Base-by-base conservation (phyloP, 495 filamentous ascomycete genomes). In the Tuber melanosporum region DNA sequence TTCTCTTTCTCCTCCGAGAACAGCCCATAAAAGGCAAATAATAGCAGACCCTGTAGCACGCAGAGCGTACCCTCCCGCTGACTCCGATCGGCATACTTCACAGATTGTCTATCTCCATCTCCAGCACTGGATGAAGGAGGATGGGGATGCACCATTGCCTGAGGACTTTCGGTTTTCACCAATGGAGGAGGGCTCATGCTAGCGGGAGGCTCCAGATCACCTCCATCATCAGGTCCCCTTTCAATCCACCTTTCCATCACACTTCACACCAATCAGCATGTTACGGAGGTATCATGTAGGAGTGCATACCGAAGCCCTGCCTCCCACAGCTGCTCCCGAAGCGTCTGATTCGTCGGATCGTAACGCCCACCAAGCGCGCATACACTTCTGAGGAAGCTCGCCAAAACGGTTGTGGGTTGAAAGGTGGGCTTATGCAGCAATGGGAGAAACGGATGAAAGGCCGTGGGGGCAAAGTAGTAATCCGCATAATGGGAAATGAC, bases 181-280 rank as follows among this genome's bases (percentile, higher is more conserved):
- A 43, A 73, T 10, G 42, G 44, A 26, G 57, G 57, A 66, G 57
- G 57, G 57, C 57, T 66, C 57, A 36, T 66, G 57, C 15, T 36
- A 66, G 26, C 4, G 26, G 57, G 57, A 17, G 57, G 57, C 14
- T 66, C 57, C 14, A 36, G 26, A 17, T 66, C 57, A 66, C 26
- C 57, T 66, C 57, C 69, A 32, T 82, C 79, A 26, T 49, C 80
- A 3, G 76, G 79, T 0, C 80, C 80, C 42, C 74, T 82, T 44
- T 82, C 80, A 72, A 82, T 82, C 80, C 80, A 82, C 57, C 79
- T 76, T 74, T 82, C 80, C 74, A 82, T 82, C 26, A 82, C 80
- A 44, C 76, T 82, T 26, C 44, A 79, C 22, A 49, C 36, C 6
- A 39, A 45, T 80, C 52, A 80, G 73, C 17, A 32, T 72, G 71